Conservation (phyloP, 1,284 basidiomycete genomes). For the Heterobasidion irregulare region DNA sequence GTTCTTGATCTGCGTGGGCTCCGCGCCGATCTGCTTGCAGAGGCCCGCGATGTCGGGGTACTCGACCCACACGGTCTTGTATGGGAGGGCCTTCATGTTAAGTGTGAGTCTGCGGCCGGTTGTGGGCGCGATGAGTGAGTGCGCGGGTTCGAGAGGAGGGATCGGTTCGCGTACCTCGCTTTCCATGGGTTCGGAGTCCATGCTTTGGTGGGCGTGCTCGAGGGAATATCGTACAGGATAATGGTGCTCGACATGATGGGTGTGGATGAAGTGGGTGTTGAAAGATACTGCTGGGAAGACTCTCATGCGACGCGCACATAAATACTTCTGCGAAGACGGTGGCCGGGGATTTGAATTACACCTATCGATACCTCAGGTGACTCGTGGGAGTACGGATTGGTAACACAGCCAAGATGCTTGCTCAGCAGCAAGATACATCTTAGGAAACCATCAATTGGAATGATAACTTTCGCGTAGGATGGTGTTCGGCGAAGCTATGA, state of each 20-base stretch:
- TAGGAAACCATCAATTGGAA: too few relatives aligned
- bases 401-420: too few relatives aligned
- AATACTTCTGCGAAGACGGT: too few relatives aligned
- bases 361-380: too few relatives aligned
- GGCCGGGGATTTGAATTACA: too few relatives aligned
- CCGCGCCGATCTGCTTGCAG: conserved; percentile 19
- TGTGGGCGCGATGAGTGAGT: not conserved
- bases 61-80: conserved; percentile 27
- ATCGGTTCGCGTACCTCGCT: conserved; percentile 12
- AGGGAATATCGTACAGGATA: not conserved
- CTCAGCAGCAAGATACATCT: too few relatives aligned
- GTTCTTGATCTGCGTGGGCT: conserved; percentile 14
- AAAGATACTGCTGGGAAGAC: too few relatives aligned
- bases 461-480: too few relatives aligned
- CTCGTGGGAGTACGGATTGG: too few relatives aligned
- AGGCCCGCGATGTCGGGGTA: conserved; percentile 26
- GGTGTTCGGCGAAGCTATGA: too few relatives aligned
- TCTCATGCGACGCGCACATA: too few relatives aligned
- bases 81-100: conserved; percentile 25
- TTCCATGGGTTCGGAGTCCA: conserved; percentile 18
- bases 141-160: not conserved
- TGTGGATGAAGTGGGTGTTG: too few relatives aligned
- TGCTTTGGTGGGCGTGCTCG: not conserved
- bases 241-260: not conserved
- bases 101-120: conserved; percentile 10